A percentile compares a stretch with the other conserved stretches of the same genome.
Evolutionary conservation across 2,329 filamentous ascomycete genomes (phyloP).

Genomic region (Elsinoe ampelina): DNA sequence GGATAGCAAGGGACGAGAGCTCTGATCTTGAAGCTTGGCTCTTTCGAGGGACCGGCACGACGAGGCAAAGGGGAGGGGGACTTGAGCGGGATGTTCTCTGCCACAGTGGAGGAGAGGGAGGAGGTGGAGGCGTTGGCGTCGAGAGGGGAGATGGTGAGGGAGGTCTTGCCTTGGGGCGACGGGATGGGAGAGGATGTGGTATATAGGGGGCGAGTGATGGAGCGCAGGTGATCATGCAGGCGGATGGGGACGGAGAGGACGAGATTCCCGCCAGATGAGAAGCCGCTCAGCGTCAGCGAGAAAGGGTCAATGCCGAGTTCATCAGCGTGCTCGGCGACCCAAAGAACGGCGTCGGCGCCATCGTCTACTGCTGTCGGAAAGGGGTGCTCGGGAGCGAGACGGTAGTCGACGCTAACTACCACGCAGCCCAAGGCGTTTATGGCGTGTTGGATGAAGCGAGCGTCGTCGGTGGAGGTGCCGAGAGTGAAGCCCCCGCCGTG

Average conservation of each 20-base stretch:
- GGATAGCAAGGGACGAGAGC: conserved; percentile 55
- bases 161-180: not conserved
- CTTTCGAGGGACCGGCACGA: conserved; percentile 17
- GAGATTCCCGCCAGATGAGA: conserved; percentile 56
- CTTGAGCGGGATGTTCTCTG: conserved; percentile 12
- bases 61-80: conserved; percentile 17
- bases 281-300: conserved; percentile 51
- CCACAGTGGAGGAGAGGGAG: conserved; percentile 18
- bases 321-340: conserved; percentile 46
- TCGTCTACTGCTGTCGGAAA: conserved; percentile 58
- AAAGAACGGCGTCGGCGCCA: conserved; percentile 52
- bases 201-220: conserved; percentile 21
- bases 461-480: conserved; percentile 51
- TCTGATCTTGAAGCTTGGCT: conserved; percentile 38
- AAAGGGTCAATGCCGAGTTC: conserved; percentile 49
- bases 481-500: conserved; percentile 56
- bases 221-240: conserved; percentile 40
- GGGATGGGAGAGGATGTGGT: not conserved
- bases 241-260: conserved; percentile 52
- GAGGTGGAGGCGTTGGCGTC: not conserved
- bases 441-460: conserved; percentile 49
- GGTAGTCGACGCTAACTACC: conserved; percentile 53
- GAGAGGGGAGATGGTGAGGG: conserved; percentile 7
- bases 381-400: conserved; percentile 51
- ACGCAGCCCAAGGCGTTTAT: conserved; percentile 48